Evolutionary conservation across 2,329 filamentous ascomycete species (phyloP).

Genomic region (Mycogone perniciosa): DNA sequence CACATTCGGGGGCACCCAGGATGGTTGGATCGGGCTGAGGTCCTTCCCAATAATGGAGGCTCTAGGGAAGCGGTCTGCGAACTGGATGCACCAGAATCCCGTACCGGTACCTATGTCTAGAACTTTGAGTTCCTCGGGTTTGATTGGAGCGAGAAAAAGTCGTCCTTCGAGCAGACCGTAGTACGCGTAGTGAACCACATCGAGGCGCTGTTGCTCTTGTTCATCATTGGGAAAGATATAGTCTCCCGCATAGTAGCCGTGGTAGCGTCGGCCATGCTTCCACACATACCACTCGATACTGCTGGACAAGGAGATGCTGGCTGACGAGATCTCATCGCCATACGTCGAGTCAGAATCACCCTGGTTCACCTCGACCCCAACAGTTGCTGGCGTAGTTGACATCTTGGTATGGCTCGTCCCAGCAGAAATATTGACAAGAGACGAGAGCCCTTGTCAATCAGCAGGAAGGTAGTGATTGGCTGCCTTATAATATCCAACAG

Average conservation of each 20-base stretch:
- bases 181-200: slow-evolving; percentile 33
- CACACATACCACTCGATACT: slow-evolving; percentile 30
- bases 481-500: too few relatives aligned
- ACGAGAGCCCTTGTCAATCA: too few relatives aligned
- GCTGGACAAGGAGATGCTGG: slow-evolving; percentile 22
- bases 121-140: slow-evolving; percentile 32
- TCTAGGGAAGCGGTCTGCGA: slow-evolving; percentile 31
- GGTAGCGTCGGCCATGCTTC: slow-evolving; percentile 37
- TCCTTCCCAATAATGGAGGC: slow-evolving; percentile 34
- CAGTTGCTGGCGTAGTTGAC: too few relatives aligned
- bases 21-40: slow-evolving; percentile 38
- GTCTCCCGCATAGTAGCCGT: slow-evolving; percentile 30
- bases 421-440: too few relatives aligned
- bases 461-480: too few relatives aligned
- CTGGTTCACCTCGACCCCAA: too few relatives aligned
- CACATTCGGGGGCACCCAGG: slow-evolving; percentile 50
- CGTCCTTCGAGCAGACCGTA: slow-evolving; percentile 27
- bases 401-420: too few relatives aligned
- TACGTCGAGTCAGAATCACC: too few relatives aligned
- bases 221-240: slow-evolving; percentile 35
- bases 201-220: slow-evolving; percentile 32
- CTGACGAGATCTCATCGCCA: too few relatives aligned
- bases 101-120: slow-evolving; percentile 42
- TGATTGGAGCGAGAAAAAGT: slow-evolving; percentile 32
- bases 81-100: slow-evolving; percentile 42